Percentiles rank a stretch among this genome's conserved stretches.
Evolutionary conservation across 2,329 filamentous ascomycete species (phyloP).

Genomic region (Onygenales sp.): DNA sequence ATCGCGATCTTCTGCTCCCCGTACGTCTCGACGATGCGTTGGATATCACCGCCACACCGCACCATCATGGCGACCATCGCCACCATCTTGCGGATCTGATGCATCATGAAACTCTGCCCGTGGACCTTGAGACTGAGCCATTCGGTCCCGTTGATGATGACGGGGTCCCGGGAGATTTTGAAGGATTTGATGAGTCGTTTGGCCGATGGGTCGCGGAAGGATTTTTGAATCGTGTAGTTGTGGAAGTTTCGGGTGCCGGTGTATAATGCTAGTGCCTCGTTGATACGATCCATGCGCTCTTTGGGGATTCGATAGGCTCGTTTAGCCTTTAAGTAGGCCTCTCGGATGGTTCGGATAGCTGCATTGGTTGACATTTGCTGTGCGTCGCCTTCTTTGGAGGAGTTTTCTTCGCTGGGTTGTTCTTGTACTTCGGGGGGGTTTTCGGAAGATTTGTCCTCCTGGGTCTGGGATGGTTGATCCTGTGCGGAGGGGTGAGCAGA

Average conservation of each 20-base stretch:
- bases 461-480: neutral
- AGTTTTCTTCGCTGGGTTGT: slow-evolving; percentile 15
- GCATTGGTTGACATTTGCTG: slow-evolving; percentile 45
- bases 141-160: slow-evolving; percentile 83
- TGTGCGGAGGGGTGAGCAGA: slow-evolving; percentile 5
- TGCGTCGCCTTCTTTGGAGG: slow-evolving; percentile 7
- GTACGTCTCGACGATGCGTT: slow-evolving; percentile 67
- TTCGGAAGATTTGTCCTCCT: neutral
- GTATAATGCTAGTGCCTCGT: slow-evolving; percentile 65
- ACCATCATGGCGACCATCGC: slow-evolving; percentile 80
- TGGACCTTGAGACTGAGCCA: slow-evolving; percentile 96
- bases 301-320: slow-evolving; percentile 71
- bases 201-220: slow-evolving; percentile 67
- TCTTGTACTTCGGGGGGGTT: slow-evolving; percentile 12
- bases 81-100: slow-evolving; percentile 99
- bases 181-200: slow-evolving; percentile 93
- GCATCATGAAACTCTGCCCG: slow-evolving; percentile 99
- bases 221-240: slow-evolving; percentile 95
- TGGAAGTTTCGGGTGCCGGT: slow-evolving; percentile 85
- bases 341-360: slow-evolving; percentile 65
- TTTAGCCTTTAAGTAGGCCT: slow-evolving; percentile 73
- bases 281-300: slow-evolving; percentile 62
- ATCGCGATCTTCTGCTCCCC: slow-evolving; percentile 66
- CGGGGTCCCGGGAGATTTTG: slow-evolving; percentile 61
- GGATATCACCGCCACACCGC: slow-evolving; percentile 67